These are phyloP conservation scores for Wickerhamomyces sydowiorum DNA, from an alignment of 805 yeast genomes.

Conservation along the genomic window DNA sequence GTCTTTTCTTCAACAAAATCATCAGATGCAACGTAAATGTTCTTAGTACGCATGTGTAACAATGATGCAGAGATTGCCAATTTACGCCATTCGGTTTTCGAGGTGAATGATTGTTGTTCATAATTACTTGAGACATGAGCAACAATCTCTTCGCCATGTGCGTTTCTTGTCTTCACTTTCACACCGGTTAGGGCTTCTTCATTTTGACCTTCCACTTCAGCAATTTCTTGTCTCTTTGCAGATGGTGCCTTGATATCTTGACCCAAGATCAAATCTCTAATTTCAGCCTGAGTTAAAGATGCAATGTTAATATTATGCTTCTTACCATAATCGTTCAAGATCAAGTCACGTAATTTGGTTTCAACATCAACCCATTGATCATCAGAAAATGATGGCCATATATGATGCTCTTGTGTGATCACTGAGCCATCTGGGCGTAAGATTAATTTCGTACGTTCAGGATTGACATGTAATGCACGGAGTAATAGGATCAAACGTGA, in stretches of 20 bases:
- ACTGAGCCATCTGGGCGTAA: conserved; percentile 70
- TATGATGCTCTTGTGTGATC: conserved; percentile 67
- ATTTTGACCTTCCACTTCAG: conserved; percentile 57
- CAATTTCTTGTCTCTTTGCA: conserved; percentile 74
- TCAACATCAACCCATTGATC: conserved; percentile 94
- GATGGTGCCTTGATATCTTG: conserved; percentile 93
- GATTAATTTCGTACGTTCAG: conserved; percentile 69
- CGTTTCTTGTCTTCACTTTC: conserved; percentile 79
- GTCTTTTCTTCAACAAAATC: conserved; percentile 50
- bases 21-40: conserved; percentile 67
- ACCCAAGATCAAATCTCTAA: conserved; percentile 89
- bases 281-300: conserved; percentile 87
- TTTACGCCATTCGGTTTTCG: conserved; percentile 87
- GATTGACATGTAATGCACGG: conserved; percentile 73
- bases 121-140: conserved; percentile 89
- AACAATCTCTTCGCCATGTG: conserved; percentile 93
- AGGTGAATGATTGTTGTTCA: conserved; percentile 78
- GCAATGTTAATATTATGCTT: conserved; percentile 82
- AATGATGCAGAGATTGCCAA: conserved; percentile 76
- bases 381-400: conserved; percentile 88
- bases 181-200: conserved; percentile 41
- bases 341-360: conserved; percentile 79
- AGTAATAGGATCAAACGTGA: conserved; percentile 79
- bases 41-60: conserved; percentile 67
- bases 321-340: conserved; percentile 77